A percentile compares a stretch with the other conserved stretches of the same genome.
phyloP scores from a whole-genome alignment of 2,329 filamentous ascomycete genomes.

The Stagonosporopsis cucurbitacearum region DNA sequence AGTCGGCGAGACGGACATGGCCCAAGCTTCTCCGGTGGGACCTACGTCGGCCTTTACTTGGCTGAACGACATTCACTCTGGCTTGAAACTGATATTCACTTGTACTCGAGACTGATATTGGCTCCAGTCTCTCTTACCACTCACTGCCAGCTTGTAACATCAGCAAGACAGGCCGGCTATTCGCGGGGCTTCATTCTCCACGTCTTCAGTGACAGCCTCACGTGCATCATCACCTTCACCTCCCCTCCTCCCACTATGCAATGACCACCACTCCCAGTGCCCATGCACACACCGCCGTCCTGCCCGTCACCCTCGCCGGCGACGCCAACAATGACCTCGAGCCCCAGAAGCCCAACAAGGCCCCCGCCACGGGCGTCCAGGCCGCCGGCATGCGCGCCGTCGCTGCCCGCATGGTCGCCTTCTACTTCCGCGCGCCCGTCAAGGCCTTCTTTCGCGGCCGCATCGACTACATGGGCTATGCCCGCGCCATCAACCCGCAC shows the following conservation, averaged over 20 bases:
- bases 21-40: constrained; percentile 13
- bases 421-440: constrained; percentile 88
- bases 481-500: constrained; percentile 67
- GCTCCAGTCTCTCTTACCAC: too few species aligned
- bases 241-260: constrained; percentile 36
- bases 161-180: too few species aligned
- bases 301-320: constrained; percentile 29
- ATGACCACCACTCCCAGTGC: constrained; percentile 49
- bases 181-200: too few species aligned
- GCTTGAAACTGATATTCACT: too few species aligned
- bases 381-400: constrained; percentile 84
- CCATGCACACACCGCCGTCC: constrained; percentile 43
- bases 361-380: constrained; percentile 74
- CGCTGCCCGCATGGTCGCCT: constrained; percentile 82
- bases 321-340: constrained; percentile 23
- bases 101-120: too few species aligned
- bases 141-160: too few species aligned
- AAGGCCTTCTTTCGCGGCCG: constrained; percentile 92
- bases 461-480: constrained; percentile 79
- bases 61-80: not conserved
- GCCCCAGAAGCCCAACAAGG: constrained; percentile 56
- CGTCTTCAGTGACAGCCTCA: not conserved
- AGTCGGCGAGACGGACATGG: not conserved
- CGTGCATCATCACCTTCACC: constrained; percentile 19
- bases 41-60: not conserved